Evolutionary conservation across 768 basidiomycete species (phyloP), one percentile per base, ranked within the genome.

Genomic region (Auriscalpium microsporum): DNA sequence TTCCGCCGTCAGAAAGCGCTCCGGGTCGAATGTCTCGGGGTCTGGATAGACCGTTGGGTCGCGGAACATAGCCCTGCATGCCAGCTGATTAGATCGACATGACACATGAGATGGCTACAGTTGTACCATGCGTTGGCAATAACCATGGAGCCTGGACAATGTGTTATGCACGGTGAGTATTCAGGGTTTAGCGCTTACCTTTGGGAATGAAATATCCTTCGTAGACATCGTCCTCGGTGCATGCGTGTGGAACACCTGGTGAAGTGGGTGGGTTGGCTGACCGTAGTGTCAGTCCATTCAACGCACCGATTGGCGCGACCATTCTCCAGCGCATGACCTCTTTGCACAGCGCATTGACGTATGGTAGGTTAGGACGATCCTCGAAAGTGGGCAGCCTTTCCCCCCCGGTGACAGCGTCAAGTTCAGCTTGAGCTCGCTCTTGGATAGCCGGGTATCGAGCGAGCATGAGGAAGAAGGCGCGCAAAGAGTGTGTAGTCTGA

Each of bases 391-490:
- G 69, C 3, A 69, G 48, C 13, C 63, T 52, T 23, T 60, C 61
- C n/a, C 50, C 52, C 11, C 61, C 63, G 1, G 66, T 37, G 10
- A 68, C 62, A 3, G 37, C 9, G 47, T 69, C 68, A 3, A 71
- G 58, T 23, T 71, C 66, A 1, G 53, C 59, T 28, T 65, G 67
- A 3, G 65, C 66, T 21, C 61, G 56, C 14, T 44, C 51, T 45
- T 66, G 64, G 8, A 63, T 62, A 1, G 68, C 63, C 13, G 69
- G 69, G 45, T 63, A 49, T n/a, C 65, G 57, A 2, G 62, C 36
- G 56, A 71, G 66, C 2, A 64, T 60, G 16, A 71, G 52, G 33
- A 69, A 38, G 17, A 71, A 63, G 28, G 28, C 28, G 4, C 28
- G 28, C 7, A 28, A 28, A 28, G 28, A 28, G 28, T 28, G 28